These are phyloP conservation scores for Suillus luteus DNA, from an alignment of 768 basidiomycete genomes.

Conservation along the genomic window DNA sequence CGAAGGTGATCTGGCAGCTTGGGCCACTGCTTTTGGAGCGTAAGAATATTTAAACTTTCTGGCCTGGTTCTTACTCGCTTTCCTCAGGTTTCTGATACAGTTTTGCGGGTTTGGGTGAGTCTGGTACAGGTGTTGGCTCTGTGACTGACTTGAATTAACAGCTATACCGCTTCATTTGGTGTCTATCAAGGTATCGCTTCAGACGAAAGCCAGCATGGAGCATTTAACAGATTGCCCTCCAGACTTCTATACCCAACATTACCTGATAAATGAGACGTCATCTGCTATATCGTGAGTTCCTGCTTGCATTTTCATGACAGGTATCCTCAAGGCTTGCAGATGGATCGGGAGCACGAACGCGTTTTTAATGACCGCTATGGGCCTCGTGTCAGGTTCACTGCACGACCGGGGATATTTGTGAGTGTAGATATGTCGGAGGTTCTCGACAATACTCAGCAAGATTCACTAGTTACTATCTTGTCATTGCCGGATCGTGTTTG, in stretches of 20 bases:
- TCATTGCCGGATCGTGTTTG: conserved; percentile 28
- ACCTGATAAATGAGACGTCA: neutral
- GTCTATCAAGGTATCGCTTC: neutral
- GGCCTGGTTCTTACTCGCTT: neutral
- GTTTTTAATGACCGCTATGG: neutral
- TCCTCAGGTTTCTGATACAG: neutral
- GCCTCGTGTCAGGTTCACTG: neutral
- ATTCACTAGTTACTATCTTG: conserved; percentile 11
- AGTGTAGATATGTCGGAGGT: neutral
- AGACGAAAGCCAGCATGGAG: neutral
- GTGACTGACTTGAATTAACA: neutral
- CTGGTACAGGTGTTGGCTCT: neutral
- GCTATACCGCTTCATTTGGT: neutral
- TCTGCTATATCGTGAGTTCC: conserved; percentile 7
- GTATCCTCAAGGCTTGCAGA: neutral
- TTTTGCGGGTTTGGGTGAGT: neutral
- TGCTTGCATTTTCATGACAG: neutral
- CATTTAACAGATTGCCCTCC: neutral
- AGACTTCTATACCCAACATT: conserved; percentile 1
- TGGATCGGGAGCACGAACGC: neutral
- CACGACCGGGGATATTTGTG: neutral
- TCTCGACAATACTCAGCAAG: neutral
- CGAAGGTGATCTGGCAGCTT: neutral
- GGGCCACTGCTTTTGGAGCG: conserved; percentile 4
- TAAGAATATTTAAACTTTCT: neutral